These are phyloP conservation scores for Primulina eburnea DNA, from an alignment of 257 asterid genomes.

Conservation along the genomic window DNA sequence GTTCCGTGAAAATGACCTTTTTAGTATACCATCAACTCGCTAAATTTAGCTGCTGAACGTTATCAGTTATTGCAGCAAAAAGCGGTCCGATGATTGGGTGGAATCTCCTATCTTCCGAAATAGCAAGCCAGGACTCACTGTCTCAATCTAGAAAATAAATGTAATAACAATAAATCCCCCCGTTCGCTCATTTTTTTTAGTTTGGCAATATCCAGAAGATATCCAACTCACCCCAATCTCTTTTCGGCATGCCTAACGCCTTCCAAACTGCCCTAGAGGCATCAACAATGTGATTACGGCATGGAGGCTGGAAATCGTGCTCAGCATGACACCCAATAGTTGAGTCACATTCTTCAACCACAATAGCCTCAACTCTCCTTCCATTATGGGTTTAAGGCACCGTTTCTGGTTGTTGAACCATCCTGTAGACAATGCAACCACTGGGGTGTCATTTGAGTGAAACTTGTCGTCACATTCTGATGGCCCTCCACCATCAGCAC, in stretches of 20 bases:
- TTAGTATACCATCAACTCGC: background rate
- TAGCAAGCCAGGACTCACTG: background rate
- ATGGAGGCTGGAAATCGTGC: slow-evolving; percentile 31
- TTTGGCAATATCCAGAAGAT: slow-evolving; percentile 23
- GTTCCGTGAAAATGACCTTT: background rate
- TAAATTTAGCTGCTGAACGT: background rate
- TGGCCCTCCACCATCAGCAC: slow-evolving; percentile 35
- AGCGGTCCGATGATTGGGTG: background rate
- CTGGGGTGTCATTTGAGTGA: slow-evolving; percentile 32
- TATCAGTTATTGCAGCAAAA: background rate
- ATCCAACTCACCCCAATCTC: slow-evolving; percentile 31
- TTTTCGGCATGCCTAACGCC: slow-evolving; percentile 30
- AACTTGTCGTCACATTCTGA: slow-evolving; percentile 34
- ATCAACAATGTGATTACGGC: slow-evolving; percentile 33
- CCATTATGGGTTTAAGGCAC: slow-evolving; percentile 32
- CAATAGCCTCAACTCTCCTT: slow-evolving; percentile 28
- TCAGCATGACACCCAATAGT: slow-evolving; percentile 29
- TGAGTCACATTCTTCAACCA: slow-evolving; percentile 35
- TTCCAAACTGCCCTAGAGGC: slow-evolving; percentile 42
- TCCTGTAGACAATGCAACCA: slow-evolving; percentile 34
- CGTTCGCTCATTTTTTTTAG: too few relatives aligned
- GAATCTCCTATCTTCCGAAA: background rate
- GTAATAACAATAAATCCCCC: too few relatives aligned
- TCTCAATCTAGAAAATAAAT: background rate
- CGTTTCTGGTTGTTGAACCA: slow-evolving; percentile 34